phyloP scores from a whole-genome alignment of 306 rosid genomes.

The Gillenia trifoliata region DNA sequence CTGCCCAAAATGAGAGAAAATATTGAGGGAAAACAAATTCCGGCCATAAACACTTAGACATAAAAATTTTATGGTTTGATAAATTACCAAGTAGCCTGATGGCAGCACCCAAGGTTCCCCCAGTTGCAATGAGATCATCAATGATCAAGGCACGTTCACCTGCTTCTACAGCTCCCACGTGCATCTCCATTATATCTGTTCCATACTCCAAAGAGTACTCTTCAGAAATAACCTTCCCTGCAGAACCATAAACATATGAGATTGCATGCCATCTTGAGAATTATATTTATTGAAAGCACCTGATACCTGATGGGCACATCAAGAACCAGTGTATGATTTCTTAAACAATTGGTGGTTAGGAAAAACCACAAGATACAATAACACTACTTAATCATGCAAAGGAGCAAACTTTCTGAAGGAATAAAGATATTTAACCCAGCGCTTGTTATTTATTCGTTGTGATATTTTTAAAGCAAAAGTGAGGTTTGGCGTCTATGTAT shows the following conservation, averaged over 20 bases:
- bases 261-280: background rate
- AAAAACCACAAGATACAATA: background rate
- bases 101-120: slow-evolving; percentile 93
- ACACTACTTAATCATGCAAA: background rate
- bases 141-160: slow-evolving; percentile 93
- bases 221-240: slow-evolving; percentile 95
- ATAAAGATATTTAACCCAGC: background rate
- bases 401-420: background rate
- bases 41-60: background rate
- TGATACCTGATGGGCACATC: background rate
- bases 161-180: slow-evolving; percentile 81
- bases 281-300: background rate
- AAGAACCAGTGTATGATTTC: background rate
- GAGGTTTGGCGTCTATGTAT: background rate
- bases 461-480: background rate
- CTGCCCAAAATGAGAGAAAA: background rate
- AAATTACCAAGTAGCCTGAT: slow-evolving; percentile 77
- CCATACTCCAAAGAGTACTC: slow-evolving; percentile 97
- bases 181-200: slow-evolving; percentile 94
- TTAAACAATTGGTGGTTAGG: background rate
- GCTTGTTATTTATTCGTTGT: background rate
- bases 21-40: background rate
- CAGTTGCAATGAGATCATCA: slow-evolving; percentile 97
- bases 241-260: slow-evolving; percentile 1
- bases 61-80: background rate